A percentile compares a stretch with the other conserved stretches of the same genome.
These are phyloP conservation scores for Phytophthora citricola DNA, from an alignment of 352 stramenopile species.

Conservation along the genomic window DNA sequence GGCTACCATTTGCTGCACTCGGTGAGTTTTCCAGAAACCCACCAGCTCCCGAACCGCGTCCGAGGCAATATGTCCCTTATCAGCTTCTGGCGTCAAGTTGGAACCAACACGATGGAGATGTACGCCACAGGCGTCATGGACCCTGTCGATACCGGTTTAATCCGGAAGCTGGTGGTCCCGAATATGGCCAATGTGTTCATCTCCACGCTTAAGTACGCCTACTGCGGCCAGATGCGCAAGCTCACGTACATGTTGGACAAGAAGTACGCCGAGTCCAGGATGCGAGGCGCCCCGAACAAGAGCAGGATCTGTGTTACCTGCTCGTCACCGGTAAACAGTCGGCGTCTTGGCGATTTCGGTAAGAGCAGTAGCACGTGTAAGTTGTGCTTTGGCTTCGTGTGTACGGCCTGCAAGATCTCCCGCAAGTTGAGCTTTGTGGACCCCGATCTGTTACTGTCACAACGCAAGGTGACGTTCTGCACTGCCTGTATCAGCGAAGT, in stretches of 20 bases:
- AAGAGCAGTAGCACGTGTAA: slow-evolving; percentile 35
- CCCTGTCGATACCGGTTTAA: slow-evolving; percentile 16
- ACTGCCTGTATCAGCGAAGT: slow-evolving; percentile 38
- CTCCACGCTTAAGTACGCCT: slow-evolving; percentile 20
- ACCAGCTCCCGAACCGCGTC: slow-evolving; percentile 28
- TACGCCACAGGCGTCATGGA: slow-evolving; percentile 22
- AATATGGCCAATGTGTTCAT: slow-evolving; percentile 21
- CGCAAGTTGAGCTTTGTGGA: slow-evolving; percentile 36
- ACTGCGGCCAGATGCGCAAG: slow-evolving; percentile 56
- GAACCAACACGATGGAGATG: slow-evolving; percentile 24
- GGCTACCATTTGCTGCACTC: slow-evolving; percentile 71
- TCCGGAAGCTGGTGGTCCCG: slow-evolving; percentile 14
- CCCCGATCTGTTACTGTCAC: slow-evolving; percentile 18
- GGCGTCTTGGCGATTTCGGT: slow-evolving; percentile 20
- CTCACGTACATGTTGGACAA: slow-evolving; percentile 35
- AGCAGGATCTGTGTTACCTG: slow-evolving; percentile 26
- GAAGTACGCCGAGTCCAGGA: slow-evolving; percentile 14
- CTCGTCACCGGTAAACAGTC: slow-evolving; percentile 1
- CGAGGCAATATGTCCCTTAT: slow-evolving; percentile 54
- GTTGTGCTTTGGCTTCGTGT: slow-evolving; percentile 37
- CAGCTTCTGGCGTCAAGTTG: slow-evolving; percentile 39
- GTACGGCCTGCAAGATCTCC: slow-evolving; percentile 24
- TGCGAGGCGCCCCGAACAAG: slow-evolving; percentile 13
- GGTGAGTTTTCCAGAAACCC: slow-evolving; percentile 42
- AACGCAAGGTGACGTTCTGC: slow-evolving; percentile 41